These are phyloP conservation scores for Diaporthe vexans DNA, from an alignment of 2,329 filamentous ascomycete genomes.

Conservation along the genomic window DNA sequence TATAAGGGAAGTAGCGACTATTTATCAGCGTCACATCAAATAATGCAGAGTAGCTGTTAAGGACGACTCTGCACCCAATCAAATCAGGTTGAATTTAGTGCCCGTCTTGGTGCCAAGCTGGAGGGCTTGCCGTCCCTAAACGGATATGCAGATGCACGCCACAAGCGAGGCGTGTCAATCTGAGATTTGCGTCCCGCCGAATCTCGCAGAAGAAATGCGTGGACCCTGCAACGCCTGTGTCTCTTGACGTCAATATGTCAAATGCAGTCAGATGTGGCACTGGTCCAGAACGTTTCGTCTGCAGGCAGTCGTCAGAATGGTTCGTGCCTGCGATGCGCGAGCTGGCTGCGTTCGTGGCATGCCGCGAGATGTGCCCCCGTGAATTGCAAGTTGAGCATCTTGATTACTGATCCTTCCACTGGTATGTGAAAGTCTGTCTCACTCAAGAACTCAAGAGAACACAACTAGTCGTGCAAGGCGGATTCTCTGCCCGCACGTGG, in stretches of 20 bases:
- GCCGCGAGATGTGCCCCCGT: background rate
- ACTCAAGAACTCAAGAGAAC: background rate
- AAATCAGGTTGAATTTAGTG: too few relatives aligned
- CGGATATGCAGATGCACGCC: slow-evolving; percentile 13
- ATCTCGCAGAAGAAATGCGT: slow-evolving; percentile 1
- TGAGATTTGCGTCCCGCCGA: background rate
- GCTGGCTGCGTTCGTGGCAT: background rate
- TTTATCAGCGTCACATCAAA: too few relatives aligned
- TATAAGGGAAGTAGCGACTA: too few relatives aligned
- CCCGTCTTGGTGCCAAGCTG: too few relatives aligned
- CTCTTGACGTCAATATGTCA: background rate
- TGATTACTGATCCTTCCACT: background rate
- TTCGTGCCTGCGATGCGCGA: too few relatives aligned
- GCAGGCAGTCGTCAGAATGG: background rate
- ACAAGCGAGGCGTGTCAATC: slow-evolving; percentile 6
- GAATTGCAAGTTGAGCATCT: background rate
- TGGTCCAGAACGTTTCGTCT: background rate
- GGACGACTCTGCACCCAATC: too few relatives aligned
- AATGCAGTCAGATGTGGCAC: background rate
- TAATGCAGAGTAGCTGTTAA: too few relatives aligned
- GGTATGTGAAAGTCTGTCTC: background rate
- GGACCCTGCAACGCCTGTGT: slow-evolving; percentile 23
- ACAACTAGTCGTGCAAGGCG: background rate
- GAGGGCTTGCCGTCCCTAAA: too few relatives aligned
- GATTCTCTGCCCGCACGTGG: background rate